Evolutionary conservation across 768 basidiomycete species (phyloP).

Genomic region (Naganishia antarctica): DNA sequence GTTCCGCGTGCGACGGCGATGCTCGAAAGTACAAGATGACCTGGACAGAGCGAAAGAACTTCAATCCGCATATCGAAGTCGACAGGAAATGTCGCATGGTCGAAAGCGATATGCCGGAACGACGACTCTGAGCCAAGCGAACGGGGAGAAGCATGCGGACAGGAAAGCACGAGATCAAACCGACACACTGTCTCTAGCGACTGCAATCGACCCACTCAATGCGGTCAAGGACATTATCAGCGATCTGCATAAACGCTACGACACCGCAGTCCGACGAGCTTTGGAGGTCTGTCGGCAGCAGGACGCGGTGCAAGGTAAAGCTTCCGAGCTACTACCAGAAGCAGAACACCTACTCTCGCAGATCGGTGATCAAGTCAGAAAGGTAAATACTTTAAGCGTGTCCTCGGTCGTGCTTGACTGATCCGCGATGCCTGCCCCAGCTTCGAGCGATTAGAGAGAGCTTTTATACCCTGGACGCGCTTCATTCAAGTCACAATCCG

Average conservation of each 20-base stretch:
- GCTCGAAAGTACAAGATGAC: not conserved
- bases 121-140: no score
- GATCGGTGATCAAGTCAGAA: conserved; percentile 15
- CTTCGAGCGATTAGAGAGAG: conserved; percentile 14
- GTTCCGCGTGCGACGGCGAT: not conserved
- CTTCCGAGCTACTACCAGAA: conserved; percentile 1
- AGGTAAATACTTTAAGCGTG: no score
- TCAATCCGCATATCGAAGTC: not conserved
- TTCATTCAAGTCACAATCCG: conserved; percentile 8
- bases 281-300: conserved; percentile 9
- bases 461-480: conserved; percentile 14
- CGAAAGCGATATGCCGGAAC: no score
- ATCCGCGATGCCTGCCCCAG: not conserved
- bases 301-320: conserved; percentile 16
- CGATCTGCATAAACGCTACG: conserved; percentile 5
- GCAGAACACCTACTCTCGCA: conserved; percentile 10
- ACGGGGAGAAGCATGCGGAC: no score
- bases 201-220: not conserved
- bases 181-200: no score
- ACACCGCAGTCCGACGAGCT: conserved; percentile 1
- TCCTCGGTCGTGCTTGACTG: not conserved
- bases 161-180: no score
- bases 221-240: not conserved
- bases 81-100: not conserved
- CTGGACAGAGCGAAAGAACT: not conserved